These are phyloP conservation scores for Dioszegia crocea DNA, from an alignment of 768 basidiomycete genomes.

Conservation along the genomic window DNA sequence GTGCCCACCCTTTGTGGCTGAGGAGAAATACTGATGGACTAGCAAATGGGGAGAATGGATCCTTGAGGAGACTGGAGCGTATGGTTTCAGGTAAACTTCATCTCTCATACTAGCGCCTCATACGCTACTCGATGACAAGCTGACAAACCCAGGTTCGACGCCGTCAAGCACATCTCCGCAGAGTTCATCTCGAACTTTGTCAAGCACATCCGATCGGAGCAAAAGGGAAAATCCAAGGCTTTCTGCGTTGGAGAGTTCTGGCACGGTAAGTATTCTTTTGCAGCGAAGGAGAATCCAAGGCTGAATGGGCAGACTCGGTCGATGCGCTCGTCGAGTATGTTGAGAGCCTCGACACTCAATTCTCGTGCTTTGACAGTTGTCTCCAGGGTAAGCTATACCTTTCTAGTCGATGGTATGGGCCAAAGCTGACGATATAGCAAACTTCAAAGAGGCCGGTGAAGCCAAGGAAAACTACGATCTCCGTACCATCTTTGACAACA, in stretches of 20 bases:
- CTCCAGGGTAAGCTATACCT: conserved; percentile 56
- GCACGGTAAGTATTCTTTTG: conserved; percentile 59
- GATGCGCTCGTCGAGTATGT: conserved; percentile 43
- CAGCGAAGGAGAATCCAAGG: not conserved
- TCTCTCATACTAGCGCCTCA: too few relatives aligned
- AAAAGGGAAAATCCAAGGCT: conserved; percentile 52
- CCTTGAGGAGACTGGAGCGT: conserved; percentile 55
- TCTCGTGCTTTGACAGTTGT: conserved; percentile 86
- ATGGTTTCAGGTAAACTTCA: conserved; percentile 61
- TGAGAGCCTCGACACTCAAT: conserved; percentile 54
- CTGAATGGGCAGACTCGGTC: conserved; percentile 28
- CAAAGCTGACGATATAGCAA: conserved; percentile 20
- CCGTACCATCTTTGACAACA: conserved; percentile 65
- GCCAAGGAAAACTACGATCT: conserved; percentile 68
- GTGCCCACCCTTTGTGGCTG: not conserved
- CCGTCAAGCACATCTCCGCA: conserved; percentile 68
- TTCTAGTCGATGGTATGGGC: not conserved
- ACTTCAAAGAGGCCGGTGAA: conserved; percentile 61
- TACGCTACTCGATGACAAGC: not conserved
- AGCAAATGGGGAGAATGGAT: conserved; percentile 73
- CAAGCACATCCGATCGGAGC: conserved; percentile 51
- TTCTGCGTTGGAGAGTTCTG: conserved; percentile 80
- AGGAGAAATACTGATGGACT: not conserved
- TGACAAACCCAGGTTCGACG: conserved; percentile 58
- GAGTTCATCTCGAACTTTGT: conserved; percentile 52